Evolutionary conservation across 192 early-diverging fungal species (phyloP).

Genomic region (Phycomyces nitens): DNA sequence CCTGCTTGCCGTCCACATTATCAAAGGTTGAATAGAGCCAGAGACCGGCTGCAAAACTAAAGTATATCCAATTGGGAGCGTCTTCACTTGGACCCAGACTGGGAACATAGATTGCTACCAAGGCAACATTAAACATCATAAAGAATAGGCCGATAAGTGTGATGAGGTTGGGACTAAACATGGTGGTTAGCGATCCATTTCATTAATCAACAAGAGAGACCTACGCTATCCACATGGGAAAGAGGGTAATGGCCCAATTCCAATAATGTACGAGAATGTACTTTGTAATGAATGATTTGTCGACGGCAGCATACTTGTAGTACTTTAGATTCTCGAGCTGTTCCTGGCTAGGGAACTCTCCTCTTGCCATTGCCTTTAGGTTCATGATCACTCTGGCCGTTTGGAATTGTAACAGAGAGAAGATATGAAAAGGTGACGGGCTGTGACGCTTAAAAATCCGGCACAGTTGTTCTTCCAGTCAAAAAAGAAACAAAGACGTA

Average conservation of each 20-base stretch:
- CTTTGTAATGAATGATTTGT: slow-evolving; percentile 71
- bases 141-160: slow-evolving; percentile 78
- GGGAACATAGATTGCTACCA: slow-evolving; percentile 65
- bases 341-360: slow-evolving; percentile 2
- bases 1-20: slow-evolving; percentile 86
- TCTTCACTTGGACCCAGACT: slow-evolving; percentile 53
- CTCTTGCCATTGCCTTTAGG: not conserved
- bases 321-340: slow-evolving; percentile 59
- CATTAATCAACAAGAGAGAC: too few relatives aligned
- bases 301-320: slow-evolving; percentile 86
- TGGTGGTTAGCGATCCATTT: too few relatives aligned
- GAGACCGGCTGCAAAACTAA: slow-evolving; percentile 71
- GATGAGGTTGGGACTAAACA: slow-evolving; percentile 79
- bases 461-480: too few relatives aligned
- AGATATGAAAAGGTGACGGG: too few relatives aligned
- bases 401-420: too few relatives aligned
- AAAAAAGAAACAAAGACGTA: too few relatives aligned
- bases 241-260: slow-evolving; percentile 78
- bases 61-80: slow-evolving; percentile 69
- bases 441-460: too few relatives aligned
- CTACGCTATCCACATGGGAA: slow-evolving; percentile 84
- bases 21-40: slow-evolving; percentile 91
- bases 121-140: slow-evolving; percentile 68
- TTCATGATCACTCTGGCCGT: too few relatives aligned
- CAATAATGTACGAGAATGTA: slow-evolving; percentile 82